Evolutionary conservation across 2,329 filamentous ascomycete species (phyloP), one percentile per base, ranked within the genome.

Genomic region (Colletotrichum echinochloae): DNA sequence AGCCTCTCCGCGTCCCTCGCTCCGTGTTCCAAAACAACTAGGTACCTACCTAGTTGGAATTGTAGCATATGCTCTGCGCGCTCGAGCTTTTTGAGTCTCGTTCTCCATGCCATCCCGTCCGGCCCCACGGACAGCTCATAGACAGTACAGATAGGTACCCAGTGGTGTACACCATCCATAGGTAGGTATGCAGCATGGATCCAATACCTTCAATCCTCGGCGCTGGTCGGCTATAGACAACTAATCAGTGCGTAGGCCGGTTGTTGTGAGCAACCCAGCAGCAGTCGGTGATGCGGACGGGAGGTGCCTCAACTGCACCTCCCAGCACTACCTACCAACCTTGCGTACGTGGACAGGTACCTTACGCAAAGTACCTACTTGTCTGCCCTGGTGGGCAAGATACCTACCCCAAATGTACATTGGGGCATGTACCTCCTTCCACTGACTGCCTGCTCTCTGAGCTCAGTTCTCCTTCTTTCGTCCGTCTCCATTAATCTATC

Each of bases 201-300:
- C 30, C 30, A 51, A 37, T 55, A 41, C 39, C 44, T 65, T 60
- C 33, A 46, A 23, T 61, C n/a, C 46, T 63, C 57, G 39, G 60
- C 51, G 35, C 54, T 66, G 61, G 61, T 46, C 61, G 41, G 52
- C 39, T 55, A 54, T 65, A 16, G 49, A 61, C 41, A 30, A 61
- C 28, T 59, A 26, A 66, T 66, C 63, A 70, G 56, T 70, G 66
- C 66, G 49, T 44, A 51, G 66, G 49, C 44, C n/a, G 23, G 63
- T 55, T 61, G 49, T 49, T 60, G 26, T 56, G 62, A 51, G 41
- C 11, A 26, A 35, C 48, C 59, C 44, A 33, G 59, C 49, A 23
- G 26, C 39, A 48, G n/a, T 52, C 33, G 44, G 63, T 20, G 52
- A 39, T 57, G 33, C 41, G 30, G 28, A 28, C 28, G n/a, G 35